phyloP scores from a whole-genome alignment of 225 moss, liverwort and hornwort species.

The Thuidium tamariscinum region DNA sequence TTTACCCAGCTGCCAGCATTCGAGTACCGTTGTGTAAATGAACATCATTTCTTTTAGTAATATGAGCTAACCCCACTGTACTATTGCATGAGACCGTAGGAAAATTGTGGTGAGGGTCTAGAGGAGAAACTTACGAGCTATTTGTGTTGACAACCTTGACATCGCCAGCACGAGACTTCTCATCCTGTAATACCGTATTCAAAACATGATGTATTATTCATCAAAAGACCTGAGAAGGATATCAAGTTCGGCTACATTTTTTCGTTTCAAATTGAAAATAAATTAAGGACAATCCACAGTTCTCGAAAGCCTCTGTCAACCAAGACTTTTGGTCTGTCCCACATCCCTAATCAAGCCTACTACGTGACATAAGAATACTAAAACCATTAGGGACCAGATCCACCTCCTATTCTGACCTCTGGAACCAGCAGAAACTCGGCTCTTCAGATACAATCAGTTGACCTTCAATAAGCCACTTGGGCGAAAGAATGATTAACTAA shows the following conservation, averaged over 20 bases:
- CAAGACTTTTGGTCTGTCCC: neutral
- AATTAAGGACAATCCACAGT: neutral
- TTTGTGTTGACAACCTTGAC: conserved; percentile 44
- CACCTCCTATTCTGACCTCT: neutral
- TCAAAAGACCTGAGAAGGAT: neutral
- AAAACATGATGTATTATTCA: neutral
- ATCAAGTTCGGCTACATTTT: neutral
- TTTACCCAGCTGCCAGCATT: conserved; percentile 36
- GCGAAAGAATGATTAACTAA: neutral
- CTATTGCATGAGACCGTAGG: neutral
- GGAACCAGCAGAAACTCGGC: no score
- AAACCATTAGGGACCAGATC: neutral
- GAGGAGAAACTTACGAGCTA: conserved; percentile 16
- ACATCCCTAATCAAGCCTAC: neutral
- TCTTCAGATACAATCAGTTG: neutral
- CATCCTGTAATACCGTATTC: conserved; percentile 8
- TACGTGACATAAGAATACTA: neutral
- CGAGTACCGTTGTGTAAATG: neutral
- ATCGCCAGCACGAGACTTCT: conserved; percentile 17
- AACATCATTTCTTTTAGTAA: neutral
- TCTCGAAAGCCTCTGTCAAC: neutral
- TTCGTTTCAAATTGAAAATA: neutral
- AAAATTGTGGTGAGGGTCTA: neutral
- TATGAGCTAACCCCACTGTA: neutral
- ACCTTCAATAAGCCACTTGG: neutral